Evolutionary conservation across 139 green algal species (phyloP), one percentile per base, ranked within the genome.

Genomic region (Asterochloris sp.): DNA sequence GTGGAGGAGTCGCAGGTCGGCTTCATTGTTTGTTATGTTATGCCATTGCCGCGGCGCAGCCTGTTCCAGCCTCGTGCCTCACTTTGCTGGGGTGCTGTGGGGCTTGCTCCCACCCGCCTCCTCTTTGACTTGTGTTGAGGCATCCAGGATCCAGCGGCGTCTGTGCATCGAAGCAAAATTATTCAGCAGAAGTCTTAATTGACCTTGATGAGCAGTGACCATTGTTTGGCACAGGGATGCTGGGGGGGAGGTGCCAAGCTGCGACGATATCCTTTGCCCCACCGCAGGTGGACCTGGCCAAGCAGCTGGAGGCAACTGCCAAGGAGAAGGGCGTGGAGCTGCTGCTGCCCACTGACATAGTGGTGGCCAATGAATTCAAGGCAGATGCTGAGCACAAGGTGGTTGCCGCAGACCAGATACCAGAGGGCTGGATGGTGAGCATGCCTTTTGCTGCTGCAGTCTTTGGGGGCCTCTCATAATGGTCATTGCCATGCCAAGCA

Each of bases 351-450:
- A 93, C 91, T 24, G 97, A 99, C 84, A 95, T 99, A 16, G 88
- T 97, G 29, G 78, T 98, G 0, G 97, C 97, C 61, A 95, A 99
- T 91, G 97, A 98, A 89, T 99, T 99, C 85, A 92, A 89, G 54
- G 82, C 92, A 23, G 91, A 98, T 80, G 97, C 97, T 81, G 94
- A 98, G 85, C 91, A 86, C 78, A 82, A 98, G 90, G 68, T 83
- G 38, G 87, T 96, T 62, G 28, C 86, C 47, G 92, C 93, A 14
- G 85, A 95, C 47, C 89, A 81, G 64, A 99, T 99, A 85, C 96
- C 77, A 10, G 96, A 99, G 60, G 97, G 95, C 89, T 99, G 96
- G 96, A 99, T 99, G 96, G 87, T 89, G 71, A 73, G 84, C 23
- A 16, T 14, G 26, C 62, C 0, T 12, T 78, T 14, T 23, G 19